These are phyloP conservation scores for Starmerella stellata DNA, from an alignment of 805 yeast species.

Conservation along the genomic window DNA sequence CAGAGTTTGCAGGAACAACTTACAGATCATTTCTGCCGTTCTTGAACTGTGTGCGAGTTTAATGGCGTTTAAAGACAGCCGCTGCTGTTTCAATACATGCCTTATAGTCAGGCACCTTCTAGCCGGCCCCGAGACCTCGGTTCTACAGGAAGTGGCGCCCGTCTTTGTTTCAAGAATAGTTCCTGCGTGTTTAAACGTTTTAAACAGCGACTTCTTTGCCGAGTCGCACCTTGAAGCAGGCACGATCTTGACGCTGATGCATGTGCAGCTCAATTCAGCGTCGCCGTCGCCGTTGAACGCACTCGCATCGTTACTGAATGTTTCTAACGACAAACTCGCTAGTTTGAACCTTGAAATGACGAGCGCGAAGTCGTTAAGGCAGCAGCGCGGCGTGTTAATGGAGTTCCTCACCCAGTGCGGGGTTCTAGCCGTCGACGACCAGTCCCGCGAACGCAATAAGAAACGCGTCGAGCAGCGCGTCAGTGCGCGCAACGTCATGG, in stretches of 20 bases:
- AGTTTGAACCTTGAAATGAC: slow-evolving; percentile 47
- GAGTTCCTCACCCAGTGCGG: slow-evolving; percentile 55
- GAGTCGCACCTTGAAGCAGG: slow-evolving; percentile 88
- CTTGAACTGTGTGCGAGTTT: slow-evolving; percentile 57
- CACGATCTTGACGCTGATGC: slow-evolving; percentile 65
- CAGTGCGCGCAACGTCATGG: slow-evolving; percentile 13
- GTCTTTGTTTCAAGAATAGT: slow-evolving; percentile 48
- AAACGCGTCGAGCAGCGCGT: slow-evolving; percentile 16
- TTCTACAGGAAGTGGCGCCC: slow-evolving; percentile 56
- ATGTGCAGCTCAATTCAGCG: slow-evolving; percentile 44
- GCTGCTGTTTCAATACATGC: slow-evolving; percentile 82
- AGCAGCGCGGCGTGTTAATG: slow-evolving; percentile 61
- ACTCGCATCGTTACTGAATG: slow-evolving; percentile 22
- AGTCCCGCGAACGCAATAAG: slow-evolving; percentile 21
- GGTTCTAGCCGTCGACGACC: slow-evolving; percentile 21
- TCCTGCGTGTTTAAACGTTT: slow-evolving; percentile 47
- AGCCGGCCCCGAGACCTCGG: slow-evolving; percentile 32
- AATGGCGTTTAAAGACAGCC: slow-evolving; percentile 67
- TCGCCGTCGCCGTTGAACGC: slow-evolving; percentile 22
- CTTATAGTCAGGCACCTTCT: slow-evolving; percentile 59
- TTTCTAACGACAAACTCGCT: slow-evolving; percentile 35
- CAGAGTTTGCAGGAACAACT: slow-evolving; percentile 43
- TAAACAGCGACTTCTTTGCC: slow-evolving; percentile 55
- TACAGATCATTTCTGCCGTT: slow-evolving; percentile 57
- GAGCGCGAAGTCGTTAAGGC: slow-evolving; percentile 49